A percentile compares a stretch with the other conserved stretches of the same genome.
phyloP scores from a whole-genome alignment of 2,329 filamentous ascomycete genomes.

The Trichoderma arundinaceum region DNA sequence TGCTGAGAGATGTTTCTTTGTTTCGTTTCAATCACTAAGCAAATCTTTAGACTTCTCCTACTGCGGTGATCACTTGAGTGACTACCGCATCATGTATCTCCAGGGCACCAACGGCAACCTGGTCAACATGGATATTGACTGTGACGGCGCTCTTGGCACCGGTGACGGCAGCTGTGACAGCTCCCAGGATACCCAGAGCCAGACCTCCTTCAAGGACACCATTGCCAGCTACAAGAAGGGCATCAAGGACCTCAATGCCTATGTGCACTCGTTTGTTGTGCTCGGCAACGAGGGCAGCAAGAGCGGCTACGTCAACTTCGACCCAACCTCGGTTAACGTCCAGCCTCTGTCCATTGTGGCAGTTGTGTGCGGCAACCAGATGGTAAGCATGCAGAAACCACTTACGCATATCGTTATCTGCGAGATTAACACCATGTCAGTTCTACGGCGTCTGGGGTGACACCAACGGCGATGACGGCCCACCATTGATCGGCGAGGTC shows the following conservation, averaged over 20 bases:
- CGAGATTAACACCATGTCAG: slow-evolving; percentile 37
- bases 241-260: slow-evolving; percentile 54
- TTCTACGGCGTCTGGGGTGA: slow-evolving; percentile 65
- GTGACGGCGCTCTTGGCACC: slow-evolving; percentile 55
- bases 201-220: slow-evolving; percentile 52
- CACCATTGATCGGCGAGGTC: slow-evolving; percentile 56
- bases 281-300: slow-evolving; percentile 55
- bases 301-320: slow-evolving; percentile 45
- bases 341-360: slow-evolving; percentile 59
- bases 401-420: background rate
- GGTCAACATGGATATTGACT: slow-evolving; percentile 52
- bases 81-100: slow-evolving; percentile 52
- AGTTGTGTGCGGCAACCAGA: slow-evolving; percentile 57
- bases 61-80: slow-evolving; percentile 49
- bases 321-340: slow-evolving; percentile 50
- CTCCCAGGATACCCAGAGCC: slow-evolving; percentile 48
- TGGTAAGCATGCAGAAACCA: slow-evolving; percentile 41
- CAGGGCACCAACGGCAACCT: slow-evolving; percentile 46
- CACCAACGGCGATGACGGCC: slow-evolving; percentile 57
- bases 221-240: slow-evolving; percentile 46
- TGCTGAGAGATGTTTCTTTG: too few relatives aligned
- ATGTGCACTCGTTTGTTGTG: slow-evolving; percentile 60
- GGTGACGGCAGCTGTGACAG: slow-evolving; percentile 45
- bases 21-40: background rate
- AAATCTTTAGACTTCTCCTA: slow-evolving; percentile 39